Evolutionary conservation across 2,329 filamentous ascomycete species (phyloP).

Genomic region (Thyridium curvatum): DNA sequence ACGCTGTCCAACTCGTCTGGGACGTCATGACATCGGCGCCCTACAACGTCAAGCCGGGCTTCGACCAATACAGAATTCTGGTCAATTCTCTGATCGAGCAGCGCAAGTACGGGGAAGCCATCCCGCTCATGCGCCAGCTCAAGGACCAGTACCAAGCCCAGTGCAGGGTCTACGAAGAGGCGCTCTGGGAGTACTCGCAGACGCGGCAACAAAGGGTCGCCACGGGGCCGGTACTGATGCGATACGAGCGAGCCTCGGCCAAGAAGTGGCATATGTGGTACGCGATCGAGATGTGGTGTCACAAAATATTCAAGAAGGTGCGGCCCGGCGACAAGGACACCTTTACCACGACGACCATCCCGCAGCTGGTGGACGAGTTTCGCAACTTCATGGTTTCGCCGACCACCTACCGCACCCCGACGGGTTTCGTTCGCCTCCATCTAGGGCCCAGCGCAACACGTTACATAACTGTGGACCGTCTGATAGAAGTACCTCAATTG

Average conservation of each 20-base stretch:
- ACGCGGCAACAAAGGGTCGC: conserved; percentile 14
- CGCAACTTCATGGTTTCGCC: conserved; percentile 33
- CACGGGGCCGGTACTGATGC: conserved; percentile 6
- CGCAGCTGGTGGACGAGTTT: conserved; percentile 40
- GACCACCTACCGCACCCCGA: conserved; percentile 25
- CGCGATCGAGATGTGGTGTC: conserved; percentile 18
- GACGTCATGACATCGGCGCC: conserved; percentile 51
- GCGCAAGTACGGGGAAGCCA: conserved; percentile 6
- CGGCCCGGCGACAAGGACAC: conserved; percentile 8
- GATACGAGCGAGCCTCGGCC: conserved; percentile 17
- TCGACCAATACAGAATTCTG: conserved; percentile 46
- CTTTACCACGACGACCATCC: conserved; percentile 22
- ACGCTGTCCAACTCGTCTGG: conserved; percentile 49
- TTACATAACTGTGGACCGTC: no score
- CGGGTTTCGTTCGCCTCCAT: conserved; percentile 31
- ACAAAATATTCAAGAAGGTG: conserved; percentile 12
- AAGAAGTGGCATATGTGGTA: conserved; percentile 24
- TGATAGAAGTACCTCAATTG: no score
- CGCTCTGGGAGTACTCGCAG: conserved; percentile 15
- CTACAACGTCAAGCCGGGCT: conserved; percentile 48
- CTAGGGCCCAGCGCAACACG: conserved; percentile 10
- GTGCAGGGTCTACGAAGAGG: conserved; percentile 10
- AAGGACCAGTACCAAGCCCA: conserved; percentile 18
- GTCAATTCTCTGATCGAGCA: conserved; percentile 28
- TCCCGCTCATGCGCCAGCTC: conserved; percentile 20